phyloP scores from a whole-genome alignment of 2,329 filamentous ascomycete genomes.

The Zasmidium cellare region DNA sequence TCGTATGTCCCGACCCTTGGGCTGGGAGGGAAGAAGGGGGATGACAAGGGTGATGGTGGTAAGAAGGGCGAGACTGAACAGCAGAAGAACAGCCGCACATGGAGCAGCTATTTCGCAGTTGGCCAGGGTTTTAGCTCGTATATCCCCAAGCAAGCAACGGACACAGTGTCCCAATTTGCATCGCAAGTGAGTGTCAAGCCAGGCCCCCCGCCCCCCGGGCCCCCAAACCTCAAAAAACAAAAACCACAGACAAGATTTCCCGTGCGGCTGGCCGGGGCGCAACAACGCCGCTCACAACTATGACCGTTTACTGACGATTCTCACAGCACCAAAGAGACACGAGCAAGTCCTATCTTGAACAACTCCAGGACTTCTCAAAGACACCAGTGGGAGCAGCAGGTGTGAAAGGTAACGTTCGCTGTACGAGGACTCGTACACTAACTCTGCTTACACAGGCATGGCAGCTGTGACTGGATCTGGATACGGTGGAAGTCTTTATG shows the following conservation, averaged over 20 bases:
- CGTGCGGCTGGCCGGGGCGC: too few species aligned
- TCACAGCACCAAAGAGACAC: conserved; percentile 45
- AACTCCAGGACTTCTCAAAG: conserved; percentile 52
- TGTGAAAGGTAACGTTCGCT: conserved; percentile 19
- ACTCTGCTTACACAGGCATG: conserved; percentile 28
- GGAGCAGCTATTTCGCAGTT: conserved; percentile 49
- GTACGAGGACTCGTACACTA: conserved; percentile 20
- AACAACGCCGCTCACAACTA: too few species aligned
- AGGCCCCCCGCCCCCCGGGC: too few species aligned
- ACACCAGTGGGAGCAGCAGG: conserved; percentile 52
- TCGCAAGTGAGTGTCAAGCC: conserved; percentile 32
- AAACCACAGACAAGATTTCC: too few species aligned
- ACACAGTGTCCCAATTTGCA: conserved; percentile 46
- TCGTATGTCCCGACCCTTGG: conserved; percentile 13
- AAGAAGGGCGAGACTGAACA: conserved; percentile 31
- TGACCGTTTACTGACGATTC: neutral
- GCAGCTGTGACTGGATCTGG: conserved; percentile 48
- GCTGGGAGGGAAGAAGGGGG: conserved; percentile 24
- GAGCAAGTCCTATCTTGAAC: conserved; percentile 51
- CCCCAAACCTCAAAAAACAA: too few species aligned
- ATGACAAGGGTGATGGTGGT: conserved; percentile 11
- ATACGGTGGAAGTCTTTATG: conserved; percentile 49
- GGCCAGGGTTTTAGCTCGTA: conserved; percentile 51
- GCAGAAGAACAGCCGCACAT: conserved; percentile 41
- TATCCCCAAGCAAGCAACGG: conserved; percentile 43